These are phyloP conservation scores for Scalesia atractyloides DNA, from an alignment of 129 eudicot genomes.

Conservation along the genomic window DNA sequence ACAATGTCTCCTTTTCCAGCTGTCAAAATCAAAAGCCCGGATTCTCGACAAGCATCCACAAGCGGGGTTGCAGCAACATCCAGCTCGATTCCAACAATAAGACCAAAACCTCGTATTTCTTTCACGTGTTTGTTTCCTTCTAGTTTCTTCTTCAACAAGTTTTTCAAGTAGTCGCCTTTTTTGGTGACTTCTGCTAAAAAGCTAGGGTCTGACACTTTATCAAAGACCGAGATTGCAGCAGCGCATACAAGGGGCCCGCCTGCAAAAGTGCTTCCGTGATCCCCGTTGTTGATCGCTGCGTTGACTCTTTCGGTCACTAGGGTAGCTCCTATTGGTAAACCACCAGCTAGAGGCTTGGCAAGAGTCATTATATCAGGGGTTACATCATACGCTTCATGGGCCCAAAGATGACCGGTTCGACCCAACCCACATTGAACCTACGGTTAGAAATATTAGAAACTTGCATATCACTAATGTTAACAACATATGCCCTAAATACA, in stretches of 20 bases:
- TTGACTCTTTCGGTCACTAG: constrained; percentile 72
- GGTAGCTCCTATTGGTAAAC: constrained; percentile 89
- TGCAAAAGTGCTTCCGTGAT: constrained; percentile 95
- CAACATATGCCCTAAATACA: too few species aligned
- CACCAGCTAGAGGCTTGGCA: constrained; percentile 95
- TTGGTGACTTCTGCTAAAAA: constrained; percentile 54
- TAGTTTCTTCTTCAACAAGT: constrained; percentile 44
- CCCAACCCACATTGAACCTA: constrained; percentile 95
- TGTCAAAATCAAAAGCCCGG: constrained; percentile 73
- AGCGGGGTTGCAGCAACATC: constrained; percentile 65
- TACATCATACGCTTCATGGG: constrained; percentile 72
- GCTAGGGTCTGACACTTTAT: constrained; percentile 64
- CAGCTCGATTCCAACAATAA: constrained; percentile 77
- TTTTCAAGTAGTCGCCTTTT: constrained; percentile 68
- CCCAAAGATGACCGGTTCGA: constrained; percentile 90
- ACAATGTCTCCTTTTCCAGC: constrained; percentile 88
- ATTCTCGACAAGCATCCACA: constrained; percentile 69
- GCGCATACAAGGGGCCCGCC: constrained; percentile 81
- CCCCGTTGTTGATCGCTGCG: constrained; percentile 60
- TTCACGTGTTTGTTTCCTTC: constrained; percentile 60
- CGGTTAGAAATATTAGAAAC: background rate
- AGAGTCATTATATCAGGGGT: constrained; percentile 89
- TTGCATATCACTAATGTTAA: constrained; percentile 31
- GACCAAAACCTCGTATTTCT: constrained; percentile 74
- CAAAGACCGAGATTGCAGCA: constrained; percentile 70